Base-by-base conservation (phyloP, 139 green algal species). In the Haematococcus sp. region DNA sequence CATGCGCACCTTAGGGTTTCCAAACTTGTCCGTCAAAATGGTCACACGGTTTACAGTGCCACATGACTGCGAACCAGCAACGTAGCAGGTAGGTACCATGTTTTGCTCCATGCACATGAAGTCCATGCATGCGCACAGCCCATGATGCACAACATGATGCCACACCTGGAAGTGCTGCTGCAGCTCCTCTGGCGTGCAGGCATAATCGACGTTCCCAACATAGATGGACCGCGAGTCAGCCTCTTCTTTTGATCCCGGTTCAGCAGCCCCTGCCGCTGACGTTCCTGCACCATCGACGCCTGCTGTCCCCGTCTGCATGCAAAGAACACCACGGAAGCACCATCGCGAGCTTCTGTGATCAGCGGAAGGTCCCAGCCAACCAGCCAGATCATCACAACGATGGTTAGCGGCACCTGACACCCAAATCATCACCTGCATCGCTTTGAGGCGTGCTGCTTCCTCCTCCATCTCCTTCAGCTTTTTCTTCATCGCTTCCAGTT, bases 1-100 rank as follows among this genome's bases (percentile, higher is more conserved):
- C 23, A 32, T 22, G 35, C 49, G 60, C 80, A 90, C 90, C 91
- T 98, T 99, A 15, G 95, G 90, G 51, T 93, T 93, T 46, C 95
- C 95, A 61, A 88, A 91, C 68, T 91, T 93, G 87, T 99, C 95
- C 1, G 93, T 97, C 3, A 98, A 83, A 44, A 99, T 98, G 51
- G 95, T 99, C 22, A 99, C 95, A 7, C 95, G 89, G 82, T 99
- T 98, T 33, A 99, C 95, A 0, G 94, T 98, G 25, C 95, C 95
- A 78, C 95, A 99, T 23, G 75, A 77, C 87, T 97, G 81, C 64
- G n/a, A n/a, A n/a, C n/a, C n/a, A n/a, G n/a, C n/a, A n/a, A n/a
- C n/a, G n/a, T n/a, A n/a, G n/a, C n/a, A n/a, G n/a, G n/a, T n/a
- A 60, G 23, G 20, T 60, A 60, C 4, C 52, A 60, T 25, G 52